Evolutionary conservation across 768 basidiomycete genomes (phyloP), one percentile per base, ranked within the genome.

Genomic region (Termitomyces sp.): DNA sequence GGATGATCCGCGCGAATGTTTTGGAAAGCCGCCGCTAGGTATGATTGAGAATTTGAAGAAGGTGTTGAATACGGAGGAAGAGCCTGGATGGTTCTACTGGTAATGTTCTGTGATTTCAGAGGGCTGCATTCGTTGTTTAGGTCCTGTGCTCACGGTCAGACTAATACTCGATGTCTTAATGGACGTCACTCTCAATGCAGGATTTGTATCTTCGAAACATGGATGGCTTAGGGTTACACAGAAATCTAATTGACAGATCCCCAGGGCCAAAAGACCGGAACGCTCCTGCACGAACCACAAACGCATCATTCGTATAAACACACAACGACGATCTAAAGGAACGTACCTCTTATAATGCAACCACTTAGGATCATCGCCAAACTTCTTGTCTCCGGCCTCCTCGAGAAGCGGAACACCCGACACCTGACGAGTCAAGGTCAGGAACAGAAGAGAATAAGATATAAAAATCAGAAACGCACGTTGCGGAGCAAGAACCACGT

Each of bases 251-350:
- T 37, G 10, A 26, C 49, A 24, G 49, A 37, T 26, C 49, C 49
- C 49, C 34, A 37, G n/a, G 49, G 49, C 49, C 49, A 51, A 37
- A 51, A 51, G 24, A 51, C n/a, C 16, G 49, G 49, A 26, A 51
- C 49, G 5, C 16, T 37, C 22, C 49, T 51, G 14, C 13, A 34
- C 2, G 13, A 22, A 14, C 8, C 34, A 48, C 7, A 18, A 36
- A 37, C 10, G 0, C 24, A 10, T 51, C 24, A 51, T 3, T 50
- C 22, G 2, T 5, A 18, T 9, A 2, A 12, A 2, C 8, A 36
- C 16, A 50, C 14, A 6, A 24, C 14, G 22, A 50, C 8, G 7
- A 4, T 2, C n/a, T 10, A 9, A 34, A 5, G 8, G 2, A 18
- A 5, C 49, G 22, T 18, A 51, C 49, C 22, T 26, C 36, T 51